These are phyloP conservation scores for Skeletonema costatum DNA, from an alignment of 108 stramenopile species.

Conservation along the genomic window DNA sequence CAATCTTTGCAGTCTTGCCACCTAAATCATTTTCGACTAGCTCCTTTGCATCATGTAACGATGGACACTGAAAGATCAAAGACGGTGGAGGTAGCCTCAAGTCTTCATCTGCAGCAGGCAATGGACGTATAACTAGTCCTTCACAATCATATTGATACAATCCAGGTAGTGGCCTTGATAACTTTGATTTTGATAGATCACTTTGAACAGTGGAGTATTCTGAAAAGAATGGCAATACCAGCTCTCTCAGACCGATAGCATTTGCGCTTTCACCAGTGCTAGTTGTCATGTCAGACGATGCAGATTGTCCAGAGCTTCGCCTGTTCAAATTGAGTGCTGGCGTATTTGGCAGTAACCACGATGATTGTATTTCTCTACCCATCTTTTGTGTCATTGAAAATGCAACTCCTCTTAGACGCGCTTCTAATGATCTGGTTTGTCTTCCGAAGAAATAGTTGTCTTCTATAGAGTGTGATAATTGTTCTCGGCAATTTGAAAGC, in stretches of 20 bases:
- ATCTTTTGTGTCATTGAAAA: constrained; percentile 5
- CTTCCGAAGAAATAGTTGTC: not conserved
- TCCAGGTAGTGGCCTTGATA: constrained; percentile 30
- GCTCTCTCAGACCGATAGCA: constrained; percentile 10
- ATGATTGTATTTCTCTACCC: constrained; percentile 10
- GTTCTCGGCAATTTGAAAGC: not conserved
- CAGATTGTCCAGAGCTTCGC: not conserved
- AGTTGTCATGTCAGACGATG: not conserved
- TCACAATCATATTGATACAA: constrained; percentile 24
- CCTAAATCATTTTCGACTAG: constrained; percentile 16
- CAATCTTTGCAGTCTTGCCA: constrained; percentile 56
- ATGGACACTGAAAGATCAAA: constrained; percentile 61
- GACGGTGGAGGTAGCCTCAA: constrained; percentile 66
- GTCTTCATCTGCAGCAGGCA: constrained; percentile 76
- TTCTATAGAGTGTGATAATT: not conserved
- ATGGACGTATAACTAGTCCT: constrained; percentile 60
- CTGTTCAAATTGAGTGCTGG: not conserved
- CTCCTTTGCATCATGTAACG: constrained; percentile 13
- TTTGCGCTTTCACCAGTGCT: not conserved
- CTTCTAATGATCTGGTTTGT: not conserved
- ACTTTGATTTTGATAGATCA: constrained; percentile 22
- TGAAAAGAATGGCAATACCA: constrained; percentile 40
- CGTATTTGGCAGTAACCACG: constrained; percentile 19
- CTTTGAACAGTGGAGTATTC: constrained; percentile 11
- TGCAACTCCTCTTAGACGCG: constrained; percentile 13